These are phyloP conservation scores for Filosporella fistucella DNA, from an alignment of 495 filamentous ascomycete genomes.

Conservation along the genomic window DNA sequence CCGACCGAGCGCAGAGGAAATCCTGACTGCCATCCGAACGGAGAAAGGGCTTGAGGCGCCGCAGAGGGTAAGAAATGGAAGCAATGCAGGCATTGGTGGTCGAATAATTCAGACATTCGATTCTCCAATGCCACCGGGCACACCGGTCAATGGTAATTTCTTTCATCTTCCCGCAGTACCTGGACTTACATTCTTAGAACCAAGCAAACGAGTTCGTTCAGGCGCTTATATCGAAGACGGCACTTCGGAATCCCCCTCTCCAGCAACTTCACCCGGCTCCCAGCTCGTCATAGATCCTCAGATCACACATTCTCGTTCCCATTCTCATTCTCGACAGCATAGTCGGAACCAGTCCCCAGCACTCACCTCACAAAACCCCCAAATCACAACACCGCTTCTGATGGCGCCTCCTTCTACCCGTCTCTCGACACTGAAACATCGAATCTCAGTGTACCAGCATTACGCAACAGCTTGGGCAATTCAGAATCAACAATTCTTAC, in stretches of 20 bases:
- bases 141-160: slow-evolving; percentile 29
- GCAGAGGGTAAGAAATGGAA: slow-evolving; percentile 35
- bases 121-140: slow-evolving; percentile 39
- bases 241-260: slow-evolving; percentile 24
- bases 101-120: slow-evolving; percentile 51
- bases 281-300: slow-evolving; percentile 23
- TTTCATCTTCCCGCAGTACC: slow-evolving; percentile 6
- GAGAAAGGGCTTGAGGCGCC: slow-evolving; percentile 58
- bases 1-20: slow-evolving; percentile 81
- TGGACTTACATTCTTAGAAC: slow-evolving; percentile 16
- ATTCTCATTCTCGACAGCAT: slow-evolving; percentile 22
- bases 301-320: slow-evolving; percentile 21
- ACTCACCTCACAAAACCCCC: slow-evolving; percentile 18
- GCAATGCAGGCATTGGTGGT: slow-evolving; percentile 31
- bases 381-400: slow-evolving; percentile 39
- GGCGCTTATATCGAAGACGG: slow-evolving; percentile 22
- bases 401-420: slow-evolving; percentile 52
- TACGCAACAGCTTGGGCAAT: slow-evolving; percentile 23
- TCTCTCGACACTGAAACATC: slow-evolving; percentile 32
- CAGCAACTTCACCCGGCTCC: slow-evolving; percentile 16
- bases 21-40: slow-evolving; percentile 73
- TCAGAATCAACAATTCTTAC: slow-evolving; percentile 21
- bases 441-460: slow-evolving; percentile 23
- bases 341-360: no score
- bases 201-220: slow-evolving; percentile 17